These are phyloP conservation scores for Arabis hirsuta DNA, from an alignment of 345 rosid genomes.

Conservation along the genomic window DNA sequence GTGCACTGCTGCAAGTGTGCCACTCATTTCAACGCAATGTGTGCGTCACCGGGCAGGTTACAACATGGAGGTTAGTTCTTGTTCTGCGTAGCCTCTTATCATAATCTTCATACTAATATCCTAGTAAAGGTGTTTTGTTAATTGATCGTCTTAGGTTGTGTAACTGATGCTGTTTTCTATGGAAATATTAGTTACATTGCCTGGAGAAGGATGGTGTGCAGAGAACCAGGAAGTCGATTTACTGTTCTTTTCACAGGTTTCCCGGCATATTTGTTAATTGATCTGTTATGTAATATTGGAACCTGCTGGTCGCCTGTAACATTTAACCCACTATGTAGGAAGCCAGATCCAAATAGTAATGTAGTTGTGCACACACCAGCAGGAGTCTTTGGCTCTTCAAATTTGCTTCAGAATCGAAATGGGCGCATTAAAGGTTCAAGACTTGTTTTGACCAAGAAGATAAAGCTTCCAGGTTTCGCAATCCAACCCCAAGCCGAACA, in stretches of 20 bases:
- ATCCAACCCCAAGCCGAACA: constrained; percentile 40
- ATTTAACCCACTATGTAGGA: constrained; percentile 45
- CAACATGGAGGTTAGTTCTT: constrained; percentile 77
- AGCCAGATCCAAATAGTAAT: constrained; percentile 68
- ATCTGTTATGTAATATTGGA: constrained; percentile 10
- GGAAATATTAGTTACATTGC: constrained; percentile 69
- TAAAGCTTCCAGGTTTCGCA: constrained; percentile 56
- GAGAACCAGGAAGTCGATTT: constrained; percentile 70
- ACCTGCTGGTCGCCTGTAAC: constrained; percentile 16
- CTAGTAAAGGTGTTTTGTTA: constrained; percentile 9
- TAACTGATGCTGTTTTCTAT: constrained; percentile 22
- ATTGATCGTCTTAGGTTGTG: constrained; percentile 14
- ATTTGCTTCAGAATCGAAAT: constrained; percentile 61
- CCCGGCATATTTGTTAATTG: constrained; percentile 22
- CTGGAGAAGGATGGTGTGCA: constrained; percentile 74
- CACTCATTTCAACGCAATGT: constrained; percentile 79
- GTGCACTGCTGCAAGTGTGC: constrained; percentile 90
- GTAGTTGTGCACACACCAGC: constrained; percentile 69
- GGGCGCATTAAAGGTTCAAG: constrained; percentile 70
- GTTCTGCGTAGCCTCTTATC: constrained; percentile 15
- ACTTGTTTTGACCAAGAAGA: constrained; percentile 62
- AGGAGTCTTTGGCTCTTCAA: constrained; percentile 74
- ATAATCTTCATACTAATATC: constrained; percentile 1
- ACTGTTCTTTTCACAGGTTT: constrained; percentile 87
- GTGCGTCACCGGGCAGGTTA: constrained; percentile 88